Evolutionary conservation across 1,139 yeast genomes (phyloP).

Genomic region (Suhomyces wounanorum): DNA sequence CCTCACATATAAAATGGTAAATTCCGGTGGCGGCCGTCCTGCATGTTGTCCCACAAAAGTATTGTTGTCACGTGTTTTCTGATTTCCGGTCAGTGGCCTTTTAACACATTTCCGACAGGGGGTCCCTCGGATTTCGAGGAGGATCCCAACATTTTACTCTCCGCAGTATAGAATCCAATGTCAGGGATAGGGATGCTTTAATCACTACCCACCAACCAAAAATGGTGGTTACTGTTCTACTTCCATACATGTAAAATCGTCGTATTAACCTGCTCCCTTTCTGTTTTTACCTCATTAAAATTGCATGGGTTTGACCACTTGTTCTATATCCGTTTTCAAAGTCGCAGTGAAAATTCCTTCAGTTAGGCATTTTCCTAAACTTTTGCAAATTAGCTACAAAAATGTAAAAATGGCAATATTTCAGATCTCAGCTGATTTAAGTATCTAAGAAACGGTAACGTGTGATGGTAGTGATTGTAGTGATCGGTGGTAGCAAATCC

Average conservation of each 20-base stretch:
- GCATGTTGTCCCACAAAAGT: not conserved
- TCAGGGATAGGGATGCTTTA: not conserved
- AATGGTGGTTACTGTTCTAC: not conserved
- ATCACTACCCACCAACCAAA: not conserved
- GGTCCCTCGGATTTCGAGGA: not conserved
- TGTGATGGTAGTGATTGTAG: too few relatives aligned
- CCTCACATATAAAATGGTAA: not conserved
- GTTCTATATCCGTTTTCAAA: not conserved
- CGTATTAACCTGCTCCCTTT: too few relatives aligned
- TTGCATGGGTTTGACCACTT: too few relatives aligned
- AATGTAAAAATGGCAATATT: not conserved
- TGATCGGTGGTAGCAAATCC: too few relatives aligned
- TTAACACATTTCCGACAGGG: not conserved
- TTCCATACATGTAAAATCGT: too few relatives aligned
- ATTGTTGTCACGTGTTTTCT: not conserved
- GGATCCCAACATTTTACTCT: constrained; percentile 1
- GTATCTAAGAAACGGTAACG: too few relatives aligned
- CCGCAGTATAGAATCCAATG: not conserved
- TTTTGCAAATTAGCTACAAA: not conserved
- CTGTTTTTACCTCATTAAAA: too few relatives aligned
- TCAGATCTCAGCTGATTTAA: too few relatives aligned
- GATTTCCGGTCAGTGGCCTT: not conserved
- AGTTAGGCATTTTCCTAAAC: not conserved
- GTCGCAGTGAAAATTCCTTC: not conserved
- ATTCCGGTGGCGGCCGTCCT: not conserved